phyloP scores from a whole-genome alignment of 2,329 filamentous ascomycete species.

The Hypoxylon sp. region DNA sequence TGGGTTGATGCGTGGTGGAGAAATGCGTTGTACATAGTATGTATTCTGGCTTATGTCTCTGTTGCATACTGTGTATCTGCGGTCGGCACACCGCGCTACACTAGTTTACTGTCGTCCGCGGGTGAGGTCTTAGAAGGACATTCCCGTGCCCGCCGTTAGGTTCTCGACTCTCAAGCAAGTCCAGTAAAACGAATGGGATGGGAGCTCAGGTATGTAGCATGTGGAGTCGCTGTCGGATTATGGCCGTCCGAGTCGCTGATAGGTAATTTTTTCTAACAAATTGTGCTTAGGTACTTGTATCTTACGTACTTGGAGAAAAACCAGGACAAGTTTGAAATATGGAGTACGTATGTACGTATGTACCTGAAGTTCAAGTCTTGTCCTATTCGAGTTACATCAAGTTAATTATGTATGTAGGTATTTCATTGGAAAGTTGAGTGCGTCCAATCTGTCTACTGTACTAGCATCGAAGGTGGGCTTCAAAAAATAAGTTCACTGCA shows the following conservation, averaged over 20 bases:
- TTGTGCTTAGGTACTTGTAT: neutral
- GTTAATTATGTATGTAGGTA: neutral
- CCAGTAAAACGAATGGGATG: slow-evolving; percentile 5
- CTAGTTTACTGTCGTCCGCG: slow-evolving; percentile 9
- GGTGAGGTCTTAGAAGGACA: slow-evolving; percentile 16
- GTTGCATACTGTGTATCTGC: slow-evolving; percentile 7
- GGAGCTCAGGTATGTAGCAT: neutral
- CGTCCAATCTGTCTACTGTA: neutral
- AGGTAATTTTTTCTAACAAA: slow-evolving; percentile 8
- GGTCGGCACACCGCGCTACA: slow-evolving; percentile 16
- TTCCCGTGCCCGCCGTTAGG: slow-evolving; percentile 20
- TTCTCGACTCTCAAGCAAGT: slow-evolving; percentile 6
- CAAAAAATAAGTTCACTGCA: slow-evolving; percentile 21
- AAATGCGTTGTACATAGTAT: slow-evolving; percentile 17
- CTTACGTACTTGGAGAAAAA: neutral
- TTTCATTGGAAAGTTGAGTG: slow-evolving; percentile 2
- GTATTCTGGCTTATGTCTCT: slow-evolving; percentile 3
- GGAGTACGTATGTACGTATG: too few relatives aligned
- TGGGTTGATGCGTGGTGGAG: slow-evolving; percentile 10
- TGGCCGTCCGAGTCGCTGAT: slow-evolving; percentile 8
- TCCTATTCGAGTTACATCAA: neutral
- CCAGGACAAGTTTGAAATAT: neutral
- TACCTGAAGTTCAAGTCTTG: neutral
- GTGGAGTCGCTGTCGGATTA: slow-evolving; percentile 1
- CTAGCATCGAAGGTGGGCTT: slow-evolving; percentile 2